These are phyloP conservation scores for Pythium myriotylum DNA, from an alignment of 352 stramenopile species.

Conservation along the genomic window DNA sequence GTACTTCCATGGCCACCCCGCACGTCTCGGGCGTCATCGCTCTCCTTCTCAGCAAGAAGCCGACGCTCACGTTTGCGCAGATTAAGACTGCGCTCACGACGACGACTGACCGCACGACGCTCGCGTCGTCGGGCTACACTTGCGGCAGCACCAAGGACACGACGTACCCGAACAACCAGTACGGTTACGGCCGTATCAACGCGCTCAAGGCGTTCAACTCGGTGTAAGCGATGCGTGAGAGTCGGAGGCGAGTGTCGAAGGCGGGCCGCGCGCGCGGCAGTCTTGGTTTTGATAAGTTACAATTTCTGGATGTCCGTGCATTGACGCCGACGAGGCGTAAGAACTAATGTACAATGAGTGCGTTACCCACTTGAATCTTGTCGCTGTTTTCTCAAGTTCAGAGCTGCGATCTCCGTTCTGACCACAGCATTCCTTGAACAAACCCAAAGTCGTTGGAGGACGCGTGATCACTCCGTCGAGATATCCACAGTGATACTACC, in stretches of 20 bases:
- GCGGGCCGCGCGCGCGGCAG: too few relatives aligned
- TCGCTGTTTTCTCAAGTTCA: neutral
- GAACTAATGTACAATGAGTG: neutral
- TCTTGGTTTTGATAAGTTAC: neutral
- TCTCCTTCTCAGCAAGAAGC: slow-evolving; percentile 33
- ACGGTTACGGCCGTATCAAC: slow-evolving; percentile 40
- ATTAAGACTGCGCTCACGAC: slow-evolving; percentile 16
- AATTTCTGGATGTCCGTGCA: neutral
- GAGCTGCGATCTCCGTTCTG: too few relatives aligned
- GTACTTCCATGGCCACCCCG: slow-evolving; percentile 41
- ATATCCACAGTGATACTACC: too few relatives aligned
- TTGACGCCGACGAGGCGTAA: neutral
- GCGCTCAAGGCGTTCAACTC: slow-evolving; percentile 16
- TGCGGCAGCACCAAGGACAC: slow-evolving; percentile 32
- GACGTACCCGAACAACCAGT: slow-evolving; percentile 39
- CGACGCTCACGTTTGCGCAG: slow-evolving; percentile 24
- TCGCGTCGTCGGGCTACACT: slow-evolving; percentile 21
- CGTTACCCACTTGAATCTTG: neutral
- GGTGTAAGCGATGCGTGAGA: neutral
- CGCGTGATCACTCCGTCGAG: too few relatives aligned
- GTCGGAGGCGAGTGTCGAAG: neutral
- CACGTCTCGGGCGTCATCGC: slow-evolving; percentile 40
- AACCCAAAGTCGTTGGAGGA: too few relatives aligned
- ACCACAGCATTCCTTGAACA: too few relatives aligned
- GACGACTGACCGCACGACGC: slow-evolving; percentile 17